A percentile compares a stretch with the other conserved stretches of the same genome.
phyloP scores from a whole-genome alignment of 768 basidiomycete genomes.

The Xerocomus brunneocitrinus region DNA sequence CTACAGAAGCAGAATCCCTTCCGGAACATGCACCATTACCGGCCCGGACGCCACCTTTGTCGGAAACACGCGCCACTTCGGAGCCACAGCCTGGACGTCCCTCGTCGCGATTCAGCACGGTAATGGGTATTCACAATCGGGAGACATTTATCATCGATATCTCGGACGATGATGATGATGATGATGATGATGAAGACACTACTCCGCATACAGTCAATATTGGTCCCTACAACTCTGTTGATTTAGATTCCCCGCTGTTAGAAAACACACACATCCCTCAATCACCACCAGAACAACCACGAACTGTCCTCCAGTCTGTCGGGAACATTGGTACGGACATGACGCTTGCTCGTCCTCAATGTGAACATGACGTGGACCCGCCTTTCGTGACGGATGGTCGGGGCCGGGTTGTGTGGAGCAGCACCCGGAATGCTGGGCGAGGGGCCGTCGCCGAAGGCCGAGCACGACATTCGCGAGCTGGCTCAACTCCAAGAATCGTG shows the following conservation, averaged over 20 bases:
- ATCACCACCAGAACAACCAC: conserved; percentile 1
- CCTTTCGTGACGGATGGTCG: conserved; percentile 63
- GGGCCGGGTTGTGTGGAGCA: conserved; percentile 52
- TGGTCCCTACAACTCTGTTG: background rate
- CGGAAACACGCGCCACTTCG: conserved; percentile 8
- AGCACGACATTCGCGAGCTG: conserved; percentile 19
- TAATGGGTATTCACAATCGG: conserved; percentile 17
- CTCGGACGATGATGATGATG: conserved; percentile 18
- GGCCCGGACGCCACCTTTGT: background rate
- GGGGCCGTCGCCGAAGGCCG: conserved; percentile 18
- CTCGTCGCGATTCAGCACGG: conserved; percentile 26
- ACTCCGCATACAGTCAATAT: background rate
- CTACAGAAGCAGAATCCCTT: conserved; percentile 2
- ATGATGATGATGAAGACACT: conserved; percentile 15
- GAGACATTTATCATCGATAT: conserved; percentile 31
- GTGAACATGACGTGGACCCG: conserved; percentile 38
- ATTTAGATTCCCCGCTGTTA: background rate
- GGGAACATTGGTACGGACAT: conserved; percentile 3
- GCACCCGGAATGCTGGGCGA: conserved; percentile 21
- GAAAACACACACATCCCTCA: background rate
- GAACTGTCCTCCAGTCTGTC: background rate
- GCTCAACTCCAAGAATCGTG: conserved; percentile 16
- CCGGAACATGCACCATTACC: background rate
- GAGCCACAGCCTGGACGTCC: conserved; percentile 5
- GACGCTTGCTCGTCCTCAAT: conserved; percentile 12